Evolutionary conservation across 75 land plant species (phyloP).

Genomic region (Chamaecyparis obtusa): DNA sequence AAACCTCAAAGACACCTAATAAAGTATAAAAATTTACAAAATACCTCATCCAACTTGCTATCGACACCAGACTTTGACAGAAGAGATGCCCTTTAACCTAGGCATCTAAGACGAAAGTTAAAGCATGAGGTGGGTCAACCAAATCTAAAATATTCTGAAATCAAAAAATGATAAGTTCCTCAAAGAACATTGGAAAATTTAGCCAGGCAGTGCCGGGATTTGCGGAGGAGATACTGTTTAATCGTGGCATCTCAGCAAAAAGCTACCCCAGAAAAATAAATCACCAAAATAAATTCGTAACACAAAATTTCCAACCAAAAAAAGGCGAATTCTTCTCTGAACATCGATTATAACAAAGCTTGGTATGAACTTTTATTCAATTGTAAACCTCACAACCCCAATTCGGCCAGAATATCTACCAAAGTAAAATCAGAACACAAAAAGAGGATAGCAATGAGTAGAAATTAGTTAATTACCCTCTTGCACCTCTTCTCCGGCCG

Average conservation of each 20-base stretch:
- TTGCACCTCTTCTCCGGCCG: constrained; percentile 66
- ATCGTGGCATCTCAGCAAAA: background rate
- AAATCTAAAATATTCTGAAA: background rate
- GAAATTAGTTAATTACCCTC: constrained; percentile 37
- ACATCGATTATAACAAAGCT: background rate
- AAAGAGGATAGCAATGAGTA: background rate
- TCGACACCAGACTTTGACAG: background rate
- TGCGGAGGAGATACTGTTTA: background rate
- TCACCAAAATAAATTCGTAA: background rate
- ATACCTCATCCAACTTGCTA: background rate
- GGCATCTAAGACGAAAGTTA: background rate
- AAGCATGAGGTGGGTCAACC: background rate
- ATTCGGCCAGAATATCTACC: background rate
- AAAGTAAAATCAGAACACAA: background rate
- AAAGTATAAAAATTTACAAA: background rate
- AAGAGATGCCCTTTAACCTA: background rate
- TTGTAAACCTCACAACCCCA: background rate
- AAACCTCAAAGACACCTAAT: background rate
- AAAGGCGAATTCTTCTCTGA: background rate
- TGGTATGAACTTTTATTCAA: background rate
- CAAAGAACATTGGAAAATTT: background rate
- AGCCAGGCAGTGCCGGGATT: background rate
- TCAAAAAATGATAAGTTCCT: background rate
- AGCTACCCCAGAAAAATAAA: background rate
- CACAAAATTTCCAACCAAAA: background rate